Base-by-base conservation (phyloP, 129 eudicot genomes). In the Oenanthe sinensis region DNA sequence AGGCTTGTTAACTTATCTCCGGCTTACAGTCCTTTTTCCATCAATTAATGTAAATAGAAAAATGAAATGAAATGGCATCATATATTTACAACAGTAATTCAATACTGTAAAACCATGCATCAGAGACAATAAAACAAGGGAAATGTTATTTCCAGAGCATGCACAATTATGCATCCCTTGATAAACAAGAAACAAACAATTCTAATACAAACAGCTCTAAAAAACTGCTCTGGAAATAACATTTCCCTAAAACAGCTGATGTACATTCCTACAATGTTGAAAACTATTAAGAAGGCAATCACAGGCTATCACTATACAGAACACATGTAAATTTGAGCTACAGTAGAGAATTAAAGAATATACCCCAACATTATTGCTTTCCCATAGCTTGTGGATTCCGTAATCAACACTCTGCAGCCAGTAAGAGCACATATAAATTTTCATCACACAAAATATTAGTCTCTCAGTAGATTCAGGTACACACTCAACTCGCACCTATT, bases 331-430 rank as follows among this genome's bases (percentile, higher is more conserved):
- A 40, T 49, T 50, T 40, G 16, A 77, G 76, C 33, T 73, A 16
- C 1, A 72, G 30, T 13, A 78, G 74, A 52, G 8, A 43, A 81
- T 63, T 67, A 4, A 11, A 43, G 33, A n/a, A 47, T 44, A 62
- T 92, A 92, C 97, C 90, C 97, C 97, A 80, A 85, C 82, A 54
- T 92, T 92, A 86, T 86, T 87, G 77, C 55, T 71, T 83, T 92
- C 96, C 92, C 92, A 92, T 50, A 92, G 84, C 65, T 78, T 87
- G 81, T 81, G 90, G 81, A 92, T 86, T n/a, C 97, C 97, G 80
- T 87, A 87, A 67, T 92, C 97, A 75, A 92, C 96, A 13, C 90
- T 92, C 95, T 92, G 92, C 78, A 87, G 81, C 71, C 75, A 74
- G 22, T 30, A 20, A 39, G 22, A 37, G 5, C 24, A n/a, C 4